Base-by-base conservation (phyloP, 2,329 filamentous ascomycete species). In the Ophiocordyceps unilateralis region DNA sequence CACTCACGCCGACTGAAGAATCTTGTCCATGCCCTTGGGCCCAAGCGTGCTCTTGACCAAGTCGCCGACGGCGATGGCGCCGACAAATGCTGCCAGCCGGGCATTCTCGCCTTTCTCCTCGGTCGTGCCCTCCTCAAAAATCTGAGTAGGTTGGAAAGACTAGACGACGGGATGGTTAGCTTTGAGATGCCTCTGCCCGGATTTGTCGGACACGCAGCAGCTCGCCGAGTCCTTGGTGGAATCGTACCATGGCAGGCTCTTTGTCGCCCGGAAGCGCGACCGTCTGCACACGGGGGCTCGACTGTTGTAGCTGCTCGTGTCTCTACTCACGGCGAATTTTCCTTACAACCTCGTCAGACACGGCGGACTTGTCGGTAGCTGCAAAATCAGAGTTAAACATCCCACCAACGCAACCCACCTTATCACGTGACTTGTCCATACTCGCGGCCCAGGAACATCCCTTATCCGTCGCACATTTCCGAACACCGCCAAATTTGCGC, bases 81-180 rank as follows among this genome's bases (percentile, higher is more conserved):
- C 91, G 44, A 98, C 89, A 57, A 98, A 98, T 50, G 89, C 89
- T n/a, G 86, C 83, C 54, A 96, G 81, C 75, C 89, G 86, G 57
- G 91, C 89, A 83, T 96, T 96, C 70, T 96, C 89, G 56, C 91
- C 91, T 70, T 94, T 96, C 70, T 96, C 89, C 68, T 96, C 86
- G 45, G 83, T 91, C 53, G 93, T 91, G 61, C 93, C 88, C 65
- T 95, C 86, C 57, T 87, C 85, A 67, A 96, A 96, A 71, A 96
- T 96, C 67, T 96, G 89, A 49, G 87, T 94, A 57, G 89, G 88
- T 67, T 87, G 91, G 64, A 81, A 81, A 53, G 76, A 80, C 61
- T 64, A 47, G 2, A 19, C 51, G 49, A 41, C 48, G 41, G 22
- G 11, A 34, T 19, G 42, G 46, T 55, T 48, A 56, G 44, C 34